Conservation (phyloP, 805 yeast genomes). For the Sugiyamaella smithiae region DNA sequence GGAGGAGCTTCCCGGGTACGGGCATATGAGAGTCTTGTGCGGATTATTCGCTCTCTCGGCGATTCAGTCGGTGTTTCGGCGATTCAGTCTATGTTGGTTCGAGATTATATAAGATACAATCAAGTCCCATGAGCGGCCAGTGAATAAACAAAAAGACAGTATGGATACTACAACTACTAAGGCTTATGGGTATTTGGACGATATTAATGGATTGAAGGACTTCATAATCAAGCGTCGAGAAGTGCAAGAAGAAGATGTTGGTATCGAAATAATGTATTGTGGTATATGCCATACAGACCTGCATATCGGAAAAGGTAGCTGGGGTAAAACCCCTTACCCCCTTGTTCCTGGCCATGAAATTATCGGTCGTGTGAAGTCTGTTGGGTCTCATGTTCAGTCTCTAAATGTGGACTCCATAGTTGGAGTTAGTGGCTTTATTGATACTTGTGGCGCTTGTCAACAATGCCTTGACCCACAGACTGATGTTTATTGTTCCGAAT, state of each 20-base stretch:
- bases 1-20: too few relatives aligned
- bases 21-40: too few relatives aligned
- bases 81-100: too few relatives aligned
- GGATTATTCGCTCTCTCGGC: too few relatives aligned
- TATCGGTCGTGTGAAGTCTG: conserved; percentile 27
- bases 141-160: too few relatives aligned
- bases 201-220: too few relatives aligned
- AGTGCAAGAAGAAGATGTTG: conserved; percentile 31
- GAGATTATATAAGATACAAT: too few relatives aligned
- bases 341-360: conserved; percentile 51
- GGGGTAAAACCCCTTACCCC: conserved; percentile 43
- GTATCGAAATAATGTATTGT: conserved; percentile 25
- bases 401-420: conserved; percentile 67
- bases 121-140: too few relatives aligned
- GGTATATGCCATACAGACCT: conserved; percentile 58
- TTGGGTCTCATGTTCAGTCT: conserved; percentile 25
- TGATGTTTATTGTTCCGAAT: conserved; percentile 40
- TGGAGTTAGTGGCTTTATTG: conserved; percentile 72
- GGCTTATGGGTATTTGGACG: too few relatives aligned
- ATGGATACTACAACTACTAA: too few relatives aligned
- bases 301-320: conserved; percentile 50
- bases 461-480: conserved; percentile 52
- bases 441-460: conserved; percentile 59
- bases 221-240: not conserved
- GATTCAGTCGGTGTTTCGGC: too few relatives aligned